Evolutionary conservation across 129 eudicot species (phyloP).

Genomic region (Sambucus nigra): DNA sequence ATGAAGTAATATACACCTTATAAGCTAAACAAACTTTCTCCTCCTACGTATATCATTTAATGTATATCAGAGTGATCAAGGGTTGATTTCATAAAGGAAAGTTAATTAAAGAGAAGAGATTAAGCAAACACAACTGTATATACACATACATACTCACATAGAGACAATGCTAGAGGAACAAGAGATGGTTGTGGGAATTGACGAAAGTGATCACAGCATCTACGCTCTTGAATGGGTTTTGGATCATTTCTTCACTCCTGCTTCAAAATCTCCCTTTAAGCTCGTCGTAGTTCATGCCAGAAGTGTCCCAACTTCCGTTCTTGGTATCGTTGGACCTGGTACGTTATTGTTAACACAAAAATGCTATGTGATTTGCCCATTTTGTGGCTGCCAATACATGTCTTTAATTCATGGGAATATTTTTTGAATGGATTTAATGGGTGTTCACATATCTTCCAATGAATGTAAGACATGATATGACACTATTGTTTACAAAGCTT

Average conservation of each 20-base stretch:
- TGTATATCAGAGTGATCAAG: too few relatives aligned
- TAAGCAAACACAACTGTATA: not conserved
- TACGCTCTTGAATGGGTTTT: conserved; percentile 36
- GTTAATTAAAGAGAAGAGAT: not conserved
- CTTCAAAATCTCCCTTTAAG: conserved; percentile 13
- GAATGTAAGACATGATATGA: too few relatives aligned
- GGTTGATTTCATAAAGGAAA: not conserved
- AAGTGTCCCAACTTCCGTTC: conserved; percentile 11
- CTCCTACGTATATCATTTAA: not conserved
- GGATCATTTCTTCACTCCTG: conserved; percentile 19
- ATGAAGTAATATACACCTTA: not conserved
- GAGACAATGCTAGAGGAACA: conserved; percentile 14
- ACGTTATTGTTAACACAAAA: not conserved
- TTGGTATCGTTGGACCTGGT: conserved; percentile 38
- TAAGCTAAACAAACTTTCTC: conserved; percentile 2
- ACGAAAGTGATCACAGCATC: conserved; percentile 31
- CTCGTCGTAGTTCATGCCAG: conserved; percentile 28
- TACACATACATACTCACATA: not conserved
- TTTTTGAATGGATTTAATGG: not conserved
- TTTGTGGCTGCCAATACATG: not conserved
- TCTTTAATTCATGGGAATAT: not conserved
- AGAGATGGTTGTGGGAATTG: conserved; percentile 23
- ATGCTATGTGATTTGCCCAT: not conserved
- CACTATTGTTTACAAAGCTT: too few relatives aligned
- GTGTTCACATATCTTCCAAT: too few relatives aligned